These are phyloP conservation scores for Poterioochromonas sp. DNA, from an alignment of 352 stramenopile species.

Conservation along the genomic window DNA sequence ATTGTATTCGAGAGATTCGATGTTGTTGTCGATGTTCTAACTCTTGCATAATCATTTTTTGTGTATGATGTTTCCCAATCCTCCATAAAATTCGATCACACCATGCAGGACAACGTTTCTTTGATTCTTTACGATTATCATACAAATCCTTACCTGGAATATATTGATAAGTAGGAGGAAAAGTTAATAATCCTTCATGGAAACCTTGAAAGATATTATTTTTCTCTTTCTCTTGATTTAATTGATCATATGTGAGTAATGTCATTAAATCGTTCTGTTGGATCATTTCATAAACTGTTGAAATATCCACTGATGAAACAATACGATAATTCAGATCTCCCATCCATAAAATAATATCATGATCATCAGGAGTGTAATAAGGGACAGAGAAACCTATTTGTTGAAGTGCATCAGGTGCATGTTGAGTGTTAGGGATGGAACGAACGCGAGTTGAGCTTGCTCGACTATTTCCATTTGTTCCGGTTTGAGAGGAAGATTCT, in stretches of 20 bases:
- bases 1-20: too few species aligned
- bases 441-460: neutral
- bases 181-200: slow-evolving; percentile 26
- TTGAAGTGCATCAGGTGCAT: too few species aligned
- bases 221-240: slow-evolving; percentile 56
- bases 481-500: too few species aligned
- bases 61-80: neutral
- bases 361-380: slow-evolving; percentile 41
- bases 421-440: too few species aligned
- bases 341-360: slow-evolving; percentile 97
- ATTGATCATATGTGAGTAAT: slow-evolving; percentile 57
- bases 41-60: too few species aligned
- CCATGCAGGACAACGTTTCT: slow-evolving; percentile 97
- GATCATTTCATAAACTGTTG: slow-evolving; percentile 47
- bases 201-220: slow-evolving; percentile 27
- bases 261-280: slow-evolving; percentile 55
- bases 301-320: neutral
- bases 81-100: slow-evolving; percentile 62
- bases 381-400: neutral
- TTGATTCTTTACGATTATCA: slow-evolving; percentile 87
- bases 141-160: slow-evolving; percentile 73
- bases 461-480: neutral
- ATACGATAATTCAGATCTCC: slow-evolving; percentile 80
- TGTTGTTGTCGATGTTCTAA: too few species aligned
- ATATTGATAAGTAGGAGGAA: slow-evolving; percentile 39